Conservation (phyloP, 768 basidiomycete genomes). For the Lactarius vividus region DNA sequence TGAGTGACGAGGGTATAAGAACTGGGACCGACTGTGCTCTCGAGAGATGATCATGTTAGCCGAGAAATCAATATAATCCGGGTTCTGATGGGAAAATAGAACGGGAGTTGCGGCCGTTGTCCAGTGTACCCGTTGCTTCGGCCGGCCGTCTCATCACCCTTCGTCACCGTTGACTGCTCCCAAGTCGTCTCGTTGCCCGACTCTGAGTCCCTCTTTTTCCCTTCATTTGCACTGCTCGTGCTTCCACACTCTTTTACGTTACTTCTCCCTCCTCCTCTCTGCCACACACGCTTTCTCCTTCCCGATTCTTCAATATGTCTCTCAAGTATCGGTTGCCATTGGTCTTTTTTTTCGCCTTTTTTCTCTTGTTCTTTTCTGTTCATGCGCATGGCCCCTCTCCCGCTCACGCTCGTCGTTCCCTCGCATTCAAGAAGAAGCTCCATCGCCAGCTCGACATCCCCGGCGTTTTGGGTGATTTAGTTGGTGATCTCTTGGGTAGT, state of each 20-base stretch:
- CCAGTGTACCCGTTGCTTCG: background rate
- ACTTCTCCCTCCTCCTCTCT: background rate
- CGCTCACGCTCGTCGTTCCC: constrained; percentile 10
- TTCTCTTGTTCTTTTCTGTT: constrained; percentile 5
- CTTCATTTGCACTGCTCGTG: constrained; percentile 15
- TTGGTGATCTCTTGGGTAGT: background rate
- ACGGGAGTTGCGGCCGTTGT: background rate
- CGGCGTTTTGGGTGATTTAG: background rate
- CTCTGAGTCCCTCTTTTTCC: background rate
- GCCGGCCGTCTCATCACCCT: background rate
- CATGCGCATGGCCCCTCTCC: constrained; percentile 4
- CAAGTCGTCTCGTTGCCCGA: background rate
- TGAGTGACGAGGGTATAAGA: background rate
- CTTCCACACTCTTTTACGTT: constrained; percentile 22
- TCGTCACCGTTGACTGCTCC: background rate
- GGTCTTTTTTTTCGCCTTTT: constrained; percentile 9
- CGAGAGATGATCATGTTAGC: background rate
- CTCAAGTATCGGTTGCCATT: constrained; percentile 2
- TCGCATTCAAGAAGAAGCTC: background rate
- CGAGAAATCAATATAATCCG: background rate
- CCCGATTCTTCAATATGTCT: constrained; percentile 1
- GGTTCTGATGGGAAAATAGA: background rate
- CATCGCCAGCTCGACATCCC: constrained; percentile 4
- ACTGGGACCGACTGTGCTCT: too few relatives aligned
- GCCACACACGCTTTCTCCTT: background rate